Evolutionary conservation across 2,329 filamentous ascomycete genomes (phyloP), one percentile per base, ranked within the genome.

Genomic region (Colletotrichum sp.): DNA sequence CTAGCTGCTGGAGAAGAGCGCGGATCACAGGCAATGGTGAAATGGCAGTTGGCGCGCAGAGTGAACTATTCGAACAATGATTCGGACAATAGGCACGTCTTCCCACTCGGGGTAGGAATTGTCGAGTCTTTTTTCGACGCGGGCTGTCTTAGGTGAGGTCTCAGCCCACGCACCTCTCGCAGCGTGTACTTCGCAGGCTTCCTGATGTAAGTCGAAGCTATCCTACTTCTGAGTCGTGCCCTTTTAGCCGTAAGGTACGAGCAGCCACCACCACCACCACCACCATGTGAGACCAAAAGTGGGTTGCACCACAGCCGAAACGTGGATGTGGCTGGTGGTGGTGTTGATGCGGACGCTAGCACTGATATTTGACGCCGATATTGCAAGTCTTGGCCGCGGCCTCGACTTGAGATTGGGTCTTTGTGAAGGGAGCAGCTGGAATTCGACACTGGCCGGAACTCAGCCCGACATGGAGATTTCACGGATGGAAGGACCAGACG

Each of bases 251-350:
- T 21, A 52, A 52, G 43, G 43, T 21, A 52, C 43, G n/a, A 52
- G n/a, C 12, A 52, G 43, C 43, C n/a, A 21, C 43, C 43, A 52
- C 43, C 43, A 48, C 43, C n/a, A 21, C 43, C 43, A 52, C 43
- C 13, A 34, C 13, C 32, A 63, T 55, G n/a, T 67, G 70, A 71
- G 72, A 63, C 57, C 24, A 26, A 36, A 39, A 10, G 64, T 52
- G 48, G 48, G 69, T 75, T 59, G 70, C 64, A 73, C 73, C 13
- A 73, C 57, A 72, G 65, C 59, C 65, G 71, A 74, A 76, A 69
- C 74, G 70, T 75, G 70, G 64, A 21, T 75, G 68, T 75, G 72
- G 73, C 73, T 74, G 59, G 48, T 65, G 72, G 39, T 59, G 67
- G 59, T 61, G 32, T 21, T 24, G 26, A 39, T 75, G 48, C 43